Base-by-base conservation (phyloP, 192 early-diverging fungal genomes). In the Coemansia reversa region DNA sequence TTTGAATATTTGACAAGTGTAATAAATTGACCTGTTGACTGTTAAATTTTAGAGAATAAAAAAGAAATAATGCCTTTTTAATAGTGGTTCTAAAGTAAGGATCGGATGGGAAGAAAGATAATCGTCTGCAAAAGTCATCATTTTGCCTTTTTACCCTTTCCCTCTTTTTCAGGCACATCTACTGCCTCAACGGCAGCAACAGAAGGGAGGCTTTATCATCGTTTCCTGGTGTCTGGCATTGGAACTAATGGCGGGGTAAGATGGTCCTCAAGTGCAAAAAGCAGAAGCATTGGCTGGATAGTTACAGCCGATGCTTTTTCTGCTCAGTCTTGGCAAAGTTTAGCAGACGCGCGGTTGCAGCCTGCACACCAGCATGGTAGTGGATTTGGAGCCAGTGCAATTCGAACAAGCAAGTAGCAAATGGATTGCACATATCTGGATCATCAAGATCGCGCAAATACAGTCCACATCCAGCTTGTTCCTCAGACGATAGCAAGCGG, bases 401-500 rank as follows among this genome's bases (percentile, higher is more conserved):
- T 73, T 98, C 96, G 83, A 90, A 98, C 51, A 96, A 62, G 70
- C 87, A 92, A 4, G 96, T 89, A 3, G 93, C 92, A 75, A 95
- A 94, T 3, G 96, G 93, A 69, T 98, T 98, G 69, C 92, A 95
- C 65, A 97, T 83, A 60, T 98, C 94, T 0, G 95, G 92, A 63
- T 98, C 95, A 66, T 95, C 89, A 59, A 97, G 70, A 12, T 88
- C 75, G 30, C 86, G 84, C 27, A 86, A 56, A 66, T 96, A 97
- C 35, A 94, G 76, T 56, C 95, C 96, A 55, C 89, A 92, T 53
- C 86, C 88, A 51, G 89, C 69, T 49, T 85, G 80, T 35, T 87
- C 88, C 59, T 90, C 88, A 23, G 84, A 74, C 48, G 87, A 84
- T 7, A 92, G 68, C 48, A 90, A 66, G 47, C 81, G 78, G 63